phyloP scores from a whole-genome alignment of 2,329 filamentous ascomycete species.

The Aspergillus neotritici region DNA sequence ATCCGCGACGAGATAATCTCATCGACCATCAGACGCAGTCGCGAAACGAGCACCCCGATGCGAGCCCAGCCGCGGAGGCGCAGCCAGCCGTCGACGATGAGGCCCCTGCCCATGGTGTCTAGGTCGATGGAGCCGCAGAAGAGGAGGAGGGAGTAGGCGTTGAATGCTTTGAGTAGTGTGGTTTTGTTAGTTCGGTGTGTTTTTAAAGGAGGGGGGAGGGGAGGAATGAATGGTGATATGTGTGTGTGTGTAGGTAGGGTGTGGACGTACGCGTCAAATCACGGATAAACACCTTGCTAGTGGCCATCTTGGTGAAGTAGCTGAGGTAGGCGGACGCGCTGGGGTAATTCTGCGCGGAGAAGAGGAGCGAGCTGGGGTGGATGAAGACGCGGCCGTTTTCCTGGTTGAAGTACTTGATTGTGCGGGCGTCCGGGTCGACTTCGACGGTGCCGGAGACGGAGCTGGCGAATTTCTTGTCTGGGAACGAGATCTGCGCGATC shows the following conservation, averaged over 20 bases:
- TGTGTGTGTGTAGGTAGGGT: background rate
- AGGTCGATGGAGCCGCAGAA: conserved; percentile 81
- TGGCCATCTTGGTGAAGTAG: conserved; percentile 89
- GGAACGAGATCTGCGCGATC: conserved; percentile 84
- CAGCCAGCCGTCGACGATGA: conserved; percentile 91
- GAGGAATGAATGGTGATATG: conserved; percentile 18
- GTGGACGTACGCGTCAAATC: conserved; percentile 73
- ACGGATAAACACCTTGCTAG: conserved; percentile 83
- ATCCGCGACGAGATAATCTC: conserved; percentile 74
- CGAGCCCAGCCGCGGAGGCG: conserved; percentile 83
- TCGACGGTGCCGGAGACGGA: conserved; percentile 85
- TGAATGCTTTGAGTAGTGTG: conserved; percentile 56
- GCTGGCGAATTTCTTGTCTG: conserved; percentile 89
- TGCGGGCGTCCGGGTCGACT: conserved; percentile 83
- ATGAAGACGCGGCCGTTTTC: conserved; percentile 86
- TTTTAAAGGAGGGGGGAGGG: background rate
- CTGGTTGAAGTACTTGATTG: conserved; percentile 88
- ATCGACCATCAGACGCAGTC: conserved; percentile 81
- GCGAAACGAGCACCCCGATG: conserved; percentile 81
- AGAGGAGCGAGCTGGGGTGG: conserved; percentile 82
- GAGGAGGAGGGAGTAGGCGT: conserved; percentile 78
- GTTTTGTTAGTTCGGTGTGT: conserved; percentile 10
- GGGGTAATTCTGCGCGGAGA: conserved; percentile 73
- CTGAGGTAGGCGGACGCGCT: conserved; percentile 71
- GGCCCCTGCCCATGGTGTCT: conserved; percentile 78